Evolutionary conservation across 257 asterid species (phyloP).

Genomic region (Salvia splendens): DNA sequence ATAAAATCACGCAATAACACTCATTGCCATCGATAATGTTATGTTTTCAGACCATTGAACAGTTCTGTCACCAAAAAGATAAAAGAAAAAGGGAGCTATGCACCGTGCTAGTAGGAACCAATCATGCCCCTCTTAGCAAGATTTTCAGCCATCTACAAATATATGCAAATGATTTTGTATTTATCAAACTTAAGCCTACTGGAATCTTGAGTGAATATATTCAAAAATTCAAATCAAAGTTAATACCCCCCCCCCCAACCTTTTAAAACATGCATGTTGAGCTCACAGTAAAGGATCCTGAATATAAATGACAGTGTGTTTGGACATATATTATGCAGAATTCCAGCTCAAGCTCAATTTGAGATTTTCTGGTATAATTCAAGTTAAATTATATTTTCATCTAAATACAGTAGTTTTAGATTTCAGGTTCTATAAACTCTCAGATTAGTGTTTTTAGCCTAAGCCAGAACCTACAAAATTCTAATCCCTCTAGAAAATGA

Average conservation of each 20-base stretch:
- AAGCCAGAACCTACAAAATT: neutral
- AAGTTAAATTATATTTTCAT: neutral
- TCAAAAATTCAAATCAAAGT: too few species aligned
- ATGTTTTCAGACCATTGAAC: neutral
- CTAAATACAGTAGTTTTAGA: neutral
- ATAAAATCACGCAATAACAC: neutral
- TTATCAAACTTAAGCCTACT: neutral
- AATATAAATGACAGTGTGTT: neutral
- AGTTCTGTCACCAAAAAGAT: neutral
- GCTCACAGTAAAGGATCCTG: neutral
- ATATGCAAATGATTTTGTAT: neutral
- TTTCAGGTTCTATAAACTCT: neutral
- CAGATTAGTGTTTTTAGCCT: neutral
- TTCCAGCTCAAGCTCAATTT: neutral
- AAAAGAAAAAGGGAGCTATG: neutral
- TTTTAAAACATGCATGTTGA: neutral
- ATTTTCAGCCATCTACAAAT: neutral
- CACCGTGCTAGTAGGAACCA: neutral
- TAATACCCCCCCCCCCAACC: neutral
- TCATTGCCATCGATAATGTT: neutral
- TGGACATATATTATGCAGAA: neutral
- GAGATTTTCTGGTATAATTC: neutral
- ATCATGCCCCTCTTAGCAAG: constrained; percentile 11
- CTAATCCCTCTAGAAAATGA: neutral
- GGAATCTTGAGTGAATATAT: neutral